Evolutionary conservation across 108 stramenopile species (phyloP).

Genomic region (Cylindrotheca fusiformis): DNA sequence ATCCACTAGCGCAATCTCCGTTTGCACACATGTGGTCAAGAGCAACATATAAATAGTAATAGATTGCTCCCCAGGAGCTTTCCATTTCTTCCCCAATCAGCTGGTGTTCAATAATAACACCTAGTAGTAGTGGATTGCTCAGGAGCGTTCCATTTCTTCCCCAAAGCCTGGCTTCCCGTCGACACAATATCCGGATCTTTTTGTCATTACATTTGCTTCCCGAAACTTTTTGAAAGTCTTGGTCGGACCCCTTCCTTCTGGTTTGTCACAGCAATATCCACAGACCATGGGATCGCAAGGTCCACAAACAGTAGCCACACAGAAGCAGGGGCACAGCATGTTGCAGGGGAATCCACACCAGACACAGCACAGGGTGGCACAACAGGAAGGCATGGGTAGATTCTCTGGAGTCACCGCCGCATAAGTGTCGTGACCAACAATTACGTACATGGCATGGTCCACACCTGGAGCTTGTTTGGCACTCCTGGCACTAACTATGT

Average conservation of each 20-base stretch:
- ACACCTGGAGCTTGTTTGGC: no score
- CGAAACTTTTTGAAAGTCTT: not conserved
- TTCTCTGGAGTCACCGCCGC: conserved; percentile 1
- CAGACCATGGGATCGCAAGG: conserved; percentile 8
- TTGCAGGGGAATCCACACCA: conserved; percentile 14
- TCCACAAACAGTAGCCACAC: not conserved
- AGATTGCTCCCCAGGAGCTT: no score
- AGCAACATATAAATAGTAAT: no score
- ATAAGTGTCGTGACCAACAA: conserved; percentile 2
- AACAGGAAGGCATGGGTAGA: not conserved
- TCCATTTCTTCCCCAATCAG: no score
- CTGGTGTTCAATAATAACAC: no score
- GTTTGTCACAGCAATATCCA: conserved; percentile 4
- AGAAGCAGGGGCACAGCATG: conserved; percentile 6
- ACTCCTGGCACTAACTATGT: not conserved
- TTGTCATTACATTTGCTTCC: not conserved
- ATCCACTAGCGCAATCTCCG: no score
- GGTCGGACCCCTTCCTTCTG: conserved; percentile 1
- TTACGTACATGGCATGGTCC: not conserved
- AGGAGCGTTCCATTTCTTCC: not conserved
- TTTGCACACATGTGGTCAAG: no score
- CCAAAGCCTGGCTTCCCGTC: not conserved
- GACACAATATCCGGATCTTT: not conserved
- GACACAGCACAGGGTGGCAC: not conserved
- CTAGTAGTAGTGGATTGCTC: no score